phyloP scores from a whole-genome alignment of 768 basidiomycete species.

The Omphalotus guepiniiformis region DNA sequence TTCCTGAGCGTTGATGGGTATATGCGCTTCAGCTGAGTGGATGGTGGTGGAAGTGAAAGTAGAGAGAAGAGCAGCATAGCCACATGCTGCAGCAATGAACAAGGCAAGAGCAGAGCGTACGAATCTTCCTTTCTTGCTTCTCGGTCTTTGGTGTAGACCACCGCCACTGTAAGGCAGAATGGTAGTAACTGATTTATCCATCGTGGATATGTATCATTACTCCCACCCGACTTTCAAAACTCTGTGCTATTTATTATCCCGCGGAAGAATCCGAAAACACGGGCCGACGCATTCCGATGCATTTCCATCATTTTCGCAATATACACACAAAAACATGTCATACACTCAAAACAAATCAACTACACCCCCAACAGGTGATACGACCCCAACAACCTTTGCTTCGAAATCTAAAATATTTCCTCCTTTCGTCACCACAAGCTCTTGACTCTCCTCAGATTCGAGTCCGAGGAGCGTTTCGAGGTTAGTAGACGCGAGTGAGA shows the following conservation, averaged over 20 bases:
- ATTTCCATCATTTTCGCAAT: too few relatives aligned
- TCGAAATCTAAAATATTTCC: constrained; percentile 36
- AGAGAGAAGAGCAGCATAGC: constrained; percentile 2
- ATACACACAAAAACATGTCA: too few relatives aligned
- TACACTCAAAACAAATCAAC: constrained; percentile 15
- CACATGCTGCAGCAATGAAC: not conserved
- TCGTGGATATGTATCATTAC: constrained; percentile 29
- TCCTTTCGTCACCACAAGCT: constrained; percentile 33
- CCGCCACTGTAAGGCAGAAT: too few relatives aligned
- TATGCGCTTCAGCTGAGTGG: constrained; percentile 8
- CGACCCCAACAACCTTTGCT: constrained; percentile 36
- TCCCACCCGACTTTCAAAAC: too few relatives aligned
- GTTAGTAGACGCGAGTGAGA: constrained; percentile 38
- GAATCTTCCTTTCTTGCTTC: constrained; percentile 62
- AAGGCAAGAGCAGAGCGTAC: constrained; percentile 29
- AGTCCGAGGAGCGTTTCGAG: constrained; percentile 39
- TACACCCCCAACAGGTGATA: constrained; percentile 25
- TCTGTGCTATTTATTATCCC: constrained; percentile 39
- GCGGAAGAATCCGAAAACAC: too few relatives aligned
- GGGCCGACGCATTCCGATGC: too few relatives aligned
- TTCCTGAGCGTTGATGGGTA: constrained; percentile 35
- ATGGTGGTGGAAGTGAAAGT: not conserved
- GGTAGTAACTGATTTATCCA: too few relatives aligned
- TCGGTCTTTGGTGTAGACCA: too few relatives aligned
- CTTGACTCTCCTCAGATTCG: constrained; percentile 12